Evolutionary conservation across 164 flowering plant species (phyloP).

Genomic region (Akebia trifoliata): DNA sequence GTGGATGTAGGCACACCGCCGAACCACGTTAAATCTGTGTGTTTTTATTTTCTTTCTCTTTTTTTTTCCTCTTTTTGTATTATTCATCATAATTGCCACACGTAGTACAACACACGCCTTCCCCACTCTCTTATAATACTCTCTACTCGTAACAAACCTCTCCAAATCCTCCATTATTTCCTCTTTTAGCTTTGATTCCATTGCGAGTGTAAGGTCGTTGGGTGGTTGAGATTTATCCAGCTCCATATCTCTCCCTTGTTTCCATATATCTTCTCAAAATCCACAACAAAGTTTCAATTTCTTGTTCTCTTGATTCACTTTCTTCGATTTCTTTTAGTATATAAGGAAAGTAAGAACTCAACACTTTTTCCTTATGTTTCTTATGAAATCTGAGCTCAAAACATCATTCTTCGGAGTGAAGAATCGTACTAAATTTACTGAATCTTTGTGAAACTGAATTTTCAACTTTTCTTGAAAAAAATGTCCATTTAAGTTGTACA

Average conservation of each 20-base stretch:
- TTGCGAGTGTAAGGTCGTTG: slow-evolving; percentile 52
- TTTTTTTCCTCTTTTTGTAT: too few relatives aligned
- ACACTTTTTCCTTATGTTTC: slow-evolving; percentile 28
- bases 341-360: slow-evolving; percentile 31
- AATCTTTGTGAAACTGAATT: too few relatives aligned
- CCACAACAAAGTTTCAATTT: slow-evolving; percentile 21
- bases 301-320: slow-evolving; percentile 19
- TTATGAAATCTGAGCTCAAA: too few relatives aligned
- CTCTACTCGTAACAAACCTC: slow-evolving; percentile 37
- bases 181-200: slow-evolving; percentile 40
- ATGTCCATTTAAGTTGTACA: too few relatives aligned
- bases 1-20: too few relatives aligned
- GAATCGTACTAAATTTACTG: too few relatives aligned
- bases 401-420: too few relatives aligned
- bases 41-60: too few relatives aligned
- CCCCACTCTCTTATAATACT: slow-evolving; percentile 49
- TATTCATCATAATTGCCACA: too few relatives aligned
- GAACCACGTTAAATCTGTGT: too few relatives aligned
- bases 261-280: background rate
- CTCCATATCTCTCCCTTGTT: slow-evolving; percentile 4
- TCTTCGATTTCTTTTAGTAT: slow-evolving; percentile 19
- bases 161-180: slow-evolving; percentile 48
- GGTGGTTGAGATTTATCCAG: slow-evolving; percentile 39
- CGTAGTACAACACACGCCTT: too few relatives aligned
- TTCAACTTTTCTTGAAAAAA: too few relatives aligned